A percentile compares a stretch with the other conserved stretches of the same genome.
Evolutionary conservation across 768 basidiomycete species (phyloP).

Genomic region (Lentinula raphanica): DNA sequence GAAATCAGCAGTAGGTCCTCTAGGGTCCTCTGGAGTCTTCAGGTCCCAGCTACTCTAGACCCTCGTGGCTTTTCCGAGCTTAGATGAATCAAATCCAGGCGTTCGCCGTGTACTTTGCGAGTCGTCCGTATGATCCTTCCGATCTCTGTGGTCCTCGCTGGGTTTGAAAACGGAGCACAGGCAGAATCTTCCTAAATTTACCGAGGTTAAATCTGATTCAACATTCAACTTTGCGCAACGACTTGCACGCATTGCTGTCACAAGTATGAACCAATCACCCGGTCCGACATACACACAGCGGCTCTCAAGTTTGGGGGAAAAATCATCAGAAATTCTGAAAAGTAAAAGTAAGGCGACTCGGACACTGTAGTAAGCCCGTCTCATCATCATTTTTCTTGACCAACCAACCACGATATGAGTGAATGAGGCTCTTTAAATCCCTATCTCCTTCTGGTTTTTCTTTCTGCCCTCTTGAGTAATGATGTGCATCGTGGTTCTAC

Average conservation of each 20-base stretch:
- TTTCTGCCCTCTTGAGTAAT: background rate
- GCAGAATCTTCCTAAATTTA: background rate
- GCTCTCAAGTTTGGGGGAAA: background rate
- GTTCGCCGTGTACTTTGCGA: background rate
- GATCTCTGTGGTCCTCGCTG: background rate
- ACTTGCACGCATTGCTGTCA: background rate
- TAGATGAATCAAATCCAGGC: background rate
- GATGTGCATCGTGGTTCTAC: background rate
- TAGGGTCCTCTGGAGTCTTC: no score
- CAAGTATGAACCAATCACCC: background rate
- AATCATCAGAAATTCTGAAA: no score
- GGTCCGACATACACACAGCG: background rate
- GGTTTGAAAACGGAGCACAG: background rate
- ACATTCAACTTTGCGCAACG: background rate
- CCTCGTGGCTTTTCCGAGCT: background rate
- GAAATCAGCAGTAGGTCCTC: no score
- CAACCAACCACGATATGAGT: background rate
- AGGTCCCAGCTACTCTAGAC: no score
- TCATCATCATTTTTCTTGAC: background rate
- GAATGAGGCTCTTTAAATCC: background rate
- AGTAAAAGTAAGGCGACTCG: background rate
- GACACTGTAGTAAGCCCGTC: background rate
- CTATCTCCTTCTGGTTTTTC: constrained; percentile 4
- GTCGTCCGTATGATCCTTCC: background rate
- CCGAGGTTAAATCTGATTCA: background rate